Evolutionary conservation across 768 basidiomycete genomes (phyloP), one percentile per base, ranked within the genome.

Genomic region (Termitomyces sp.): DNA sequence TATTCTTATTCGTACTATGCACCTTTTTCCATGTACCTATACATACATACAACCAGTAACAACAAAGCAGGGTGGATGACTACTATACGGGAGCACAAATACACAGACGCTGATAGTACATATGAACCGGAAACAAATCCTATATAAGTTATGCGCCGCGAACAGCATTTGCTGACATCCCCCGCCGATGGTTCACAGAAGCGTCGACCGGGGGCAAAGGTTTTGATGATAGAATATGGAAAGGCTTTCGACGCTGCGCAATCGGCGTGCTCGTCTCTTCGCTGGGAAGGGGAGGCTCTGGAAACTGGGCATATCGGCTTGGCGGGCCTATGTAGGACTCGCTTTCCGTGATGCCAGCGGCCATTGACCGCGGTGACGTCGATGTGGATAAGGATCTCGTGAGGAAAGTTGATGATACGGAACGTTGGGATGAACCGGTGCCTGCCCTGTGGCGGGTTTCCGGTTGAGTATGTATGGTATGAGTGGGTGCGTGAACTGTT

Each of bases 261-360:
- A 79, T 81, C 45, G 85, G 79, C 1, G 82, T 82, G 45, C 74
- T 78, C 54, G 67, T 77, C 51, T 78, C 79, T 63, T 81, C 79
- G 61, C 74, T 68, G 37, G 71, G 67, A 46, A 67, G 60, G 54
- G 86, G 87, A 54, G 88, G 89, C 57, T 87, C 87, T 24, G 87
- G 88, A 61, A 89, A 88, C 58, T 79, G 79, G 16, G 89, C 85
- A 71, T 86, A 89, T 60, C 87, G 85, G 55, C 80, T 81, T 48
- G 88, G 78, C 36, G 88, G 87, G 4, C 88, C 89, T n/a, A 75
- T 76, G 61, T 78, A 86, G 49, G 71, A 75, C 66, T 81, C 82
- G 30, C 75, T 64, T 50, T 83, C 84, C 64, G 79, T 78, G 26
- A 73, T 63, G 63, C 71, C 65, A 63, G 74, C 74, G 27, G 62